Percentiles rank a stretch among this genome's conserved stretches.
Evolutionary conservation across 768 basidiomycete species (phyloP).

Genomic region (Psilocybe cubensis): DNA sequence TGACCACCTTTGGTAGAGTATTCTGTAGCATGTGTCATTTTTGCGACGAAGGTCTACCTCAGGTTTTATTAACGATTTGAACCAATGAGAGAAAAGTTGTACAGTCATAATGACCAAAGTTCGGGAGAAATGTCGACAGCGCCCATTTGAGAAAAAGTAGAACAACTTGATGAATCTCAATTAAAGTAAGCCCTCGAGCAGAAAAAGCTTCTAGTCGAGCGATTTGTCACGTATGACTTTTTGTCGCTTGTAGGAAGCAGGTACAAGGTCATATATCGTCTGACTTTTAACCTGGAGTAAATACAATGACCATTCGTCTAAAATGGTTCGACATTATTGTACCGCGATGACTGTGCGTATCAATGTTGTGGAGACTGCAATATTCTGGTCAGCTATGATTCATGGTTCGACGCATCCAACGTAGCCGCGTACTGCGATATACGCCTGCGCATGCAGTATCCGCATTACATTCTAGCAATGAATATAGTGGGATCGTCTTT

Average conservation of each 20-base stretch:
- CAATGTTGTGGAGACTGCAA: background rate
- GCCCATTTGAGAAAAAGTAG: background rate
- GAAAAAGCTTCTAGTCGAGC: background rate
- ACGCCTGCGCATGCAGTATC: conserved; percentile 3
- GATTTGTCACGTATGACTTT: background rate
- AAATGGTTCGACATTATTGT: background rate
- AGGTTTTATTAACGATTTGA: background rate
- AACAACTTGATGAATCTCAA: too few species aligned
- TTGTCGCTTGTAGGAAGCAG: background rate
- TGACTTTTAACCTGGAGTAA: background rate
- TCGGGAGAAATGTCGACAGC: background rate
- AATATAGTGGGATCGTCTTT: too few species aligned
- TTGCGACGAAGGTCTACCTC: too few species aligned
- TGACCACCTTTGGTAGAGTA: too few species aligned
- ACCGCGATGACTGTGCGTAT: background rate
- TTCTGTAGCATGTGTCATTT: too few species aligned
- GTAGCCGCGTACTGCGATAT: conserved; percentile 1
- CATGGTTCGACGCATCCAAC: background rate
- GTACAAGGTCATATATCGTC: background rate
- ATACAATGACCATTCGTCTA: background rate
- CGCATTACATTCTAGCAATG: background rate
- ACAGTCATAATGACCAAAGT: background rate
- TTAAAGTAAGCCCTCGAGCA: background rate
- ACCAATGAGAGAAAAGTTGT: background rate
- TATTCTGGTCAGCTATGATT: background rate